Conservation (phyloP, 1,139 yeast genomes). For the Pichia sp. region DNA sequence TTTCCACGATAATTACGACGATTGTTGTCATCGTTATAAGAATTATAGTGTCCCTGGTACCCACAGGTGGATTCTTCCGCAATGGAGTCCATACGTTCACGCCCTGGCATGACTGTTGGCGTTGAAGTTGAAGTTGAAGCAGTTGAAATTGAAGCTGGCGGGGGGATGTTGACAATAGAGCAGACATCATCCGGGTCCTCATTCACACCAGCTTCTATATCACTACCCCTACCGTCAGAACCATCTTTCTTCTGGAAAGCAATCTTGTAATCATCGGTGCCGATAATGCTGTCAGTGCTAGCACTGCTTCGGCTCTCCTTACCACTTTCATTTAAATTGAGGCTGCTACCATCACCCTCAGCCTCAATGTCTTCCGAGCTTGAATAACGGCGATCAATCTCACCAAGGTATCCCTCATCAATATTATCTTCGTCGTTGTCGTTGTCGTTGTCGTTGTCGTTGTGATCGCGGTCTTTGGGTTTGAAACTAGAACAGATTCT, state of each 20-base stretch:
- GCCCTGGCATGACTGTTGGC: neutral
- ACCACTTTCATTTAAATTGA: neutral
- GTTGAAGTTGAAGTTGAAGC: neutral
- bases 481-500: too few relatives aligned
- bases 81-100: neutral
- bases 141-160: too few relatives aligned
- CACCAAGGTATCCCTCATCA: conserved; percentile 1
- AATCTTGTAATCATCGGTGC: neutral
- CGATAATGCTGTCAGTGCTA: neutral
- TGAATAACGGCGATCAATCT: neutral
- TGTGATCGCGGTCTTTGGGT: neutral
- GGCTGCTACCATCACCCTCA: neutral
- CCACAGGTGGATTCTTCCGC: conserved; percentile 31
- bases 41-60: too few relatives aligned
- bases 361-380: neutral
- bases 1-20: conserved; percentile 15
- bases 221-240: too few relatives aligned
- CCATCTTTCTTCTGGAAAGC: neutral
- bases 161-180: too few relatives aligned
- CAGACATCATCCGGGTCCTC: too few relatives aligned
- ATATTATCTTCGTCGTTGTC: too few relatives aligned
- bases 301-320: neutral
- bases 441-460: neutral
- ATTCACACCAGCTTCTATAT: neutral
- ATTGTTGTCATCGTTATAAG: too few relatives aligned